These are phyloP conservation scores for Kwoniella heveanensis DNA, from an alignment of 768 basidiomycete genomes.

Conservation along the genomic window DNA sequence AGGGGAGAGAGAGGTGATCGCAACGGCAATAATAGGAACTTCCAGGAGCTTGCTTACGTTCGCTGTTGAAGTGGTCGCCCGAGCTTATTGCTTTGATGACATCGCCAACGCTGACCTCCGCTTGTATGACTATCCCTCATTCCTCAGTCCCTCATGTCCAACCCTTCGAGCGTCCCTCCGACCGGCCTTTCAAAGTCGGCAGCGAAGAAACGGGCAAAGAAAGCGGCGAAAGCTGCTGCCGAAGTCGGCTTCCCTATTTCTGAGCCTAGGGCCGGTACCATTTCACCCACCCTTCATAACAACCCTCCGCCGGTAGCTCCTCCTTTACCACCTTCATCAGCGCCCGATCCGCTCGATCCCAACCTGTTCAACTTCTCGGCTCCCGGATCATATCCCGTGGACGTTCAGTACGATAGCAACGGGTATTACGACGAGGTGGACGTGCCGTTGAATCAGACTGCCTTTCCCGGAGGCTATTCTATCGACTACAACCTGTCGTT, in stretches of 20 bases:
- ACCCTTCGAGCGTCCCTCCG: slow-evolving; percentile 28
- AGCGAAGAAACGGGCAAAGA: slow-evolving; percentile 51
- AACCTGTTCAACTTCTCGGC: slow-evolving; percentile 36
- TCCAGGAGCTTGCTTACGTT: too few species aligned
- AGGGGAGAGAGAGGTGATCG: too few species aligned
- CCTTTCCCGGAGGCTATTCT: slow-evolving; percentile 37
- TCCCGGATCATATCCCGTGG: slow-evolving; percentile 41
- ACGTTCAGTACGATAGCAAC: slow-evolving; percentile 39
- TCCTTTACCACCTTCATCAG: slow-evolving; percentile 12
- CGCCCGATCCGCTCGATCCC: slow-evolving; percentile 32
- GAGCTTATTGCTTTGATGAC: neutral
- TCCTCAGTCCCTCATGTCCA: slow-evolving; percentile 34
- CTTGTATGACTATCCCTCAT: neutral
- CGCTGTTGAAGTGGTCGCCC: neutral
- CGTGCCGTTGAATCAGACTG: slow-evolving; percentile 24
- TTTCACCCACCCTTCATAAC: neutral
- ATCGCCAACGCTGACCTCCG: neutral
- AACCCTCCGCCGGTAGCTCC: slow-evolving; percentile 21
- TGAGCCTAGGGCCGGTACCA: slow-evolving; percentile 1
- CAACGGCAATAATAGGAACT: too few species aligned
- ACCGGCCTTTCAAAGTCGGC: slow-evolving; percentile 46
- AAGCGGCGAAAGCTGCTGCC: slow-evolving; percentile 33
- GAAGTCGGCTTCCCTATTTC: slow-evolving; percentile 5
- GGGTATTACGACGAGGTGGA: slow-evolving; percentile 41
- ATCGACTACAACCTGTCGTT: slow-evolving; percentile 32